Evolutionary conservation across 192 early-diverging fungal genomes (phyloP), one percentile per base, ranked within the genome.

Genomic region (Chytriomyces hyalinus): DNA sequence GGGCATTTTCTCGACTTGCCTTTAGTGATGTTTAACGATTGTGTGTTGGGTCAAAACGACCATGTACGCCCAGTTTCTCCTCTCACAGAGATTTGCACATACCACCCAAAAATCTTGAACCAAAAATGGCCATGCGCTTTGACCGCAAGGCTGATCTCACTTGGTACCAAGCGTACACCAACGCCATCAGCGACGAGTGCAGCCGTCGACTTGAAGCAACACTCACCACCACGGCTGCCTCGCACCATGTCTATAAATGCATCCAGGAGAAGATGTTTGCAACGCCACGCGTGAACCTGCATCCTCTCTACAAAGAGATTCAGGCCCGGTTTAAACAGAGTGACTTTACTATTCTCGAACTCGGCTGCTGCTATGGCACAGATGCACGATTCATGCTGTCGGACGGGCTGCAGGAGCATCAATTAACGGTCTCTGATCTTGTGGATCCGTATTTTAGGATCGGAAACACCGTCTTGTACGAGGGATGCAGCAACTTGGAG

Each of bases 341-440:
- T 26, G 15, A 36, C 2, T 68, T 68, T 26, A 68, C 67, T 15
- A 46, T 68, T 15, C 67, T 68, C 49, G 67, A 68, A 26, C 67
- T 68, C 15, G 67, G 67, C 11, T 68, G 67, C 47, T 68, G 67
- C 67, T 68, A 68, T 26, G 67, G 67, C 9, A 68, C 67, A 17
- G 67, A 68, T 48, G 67, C 67, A 24, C 67, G 67, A 11, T 15
- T n/a, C 11, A 68, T 68, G 67, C 13, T 68, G 26, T 24, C 43
- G 15, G 67, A 68, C 26, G 67, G 67, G 11, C 47, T 68, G 13
- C 15, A 15, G 13, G 26, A 15, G n/a, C 15, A 10, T n/a, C 26
- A 26, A 15, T 28, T 68, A 4, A 68, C 67, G 9, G 44, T 68
- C n/a, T 68, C 67, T 10, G 67, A 68, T 48, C 44, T 68, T 3